Evolutionary conservation across 495 filamentous ascomycete species (phyloP).

Genomic region (Penicillium verhagenii): DNA sequence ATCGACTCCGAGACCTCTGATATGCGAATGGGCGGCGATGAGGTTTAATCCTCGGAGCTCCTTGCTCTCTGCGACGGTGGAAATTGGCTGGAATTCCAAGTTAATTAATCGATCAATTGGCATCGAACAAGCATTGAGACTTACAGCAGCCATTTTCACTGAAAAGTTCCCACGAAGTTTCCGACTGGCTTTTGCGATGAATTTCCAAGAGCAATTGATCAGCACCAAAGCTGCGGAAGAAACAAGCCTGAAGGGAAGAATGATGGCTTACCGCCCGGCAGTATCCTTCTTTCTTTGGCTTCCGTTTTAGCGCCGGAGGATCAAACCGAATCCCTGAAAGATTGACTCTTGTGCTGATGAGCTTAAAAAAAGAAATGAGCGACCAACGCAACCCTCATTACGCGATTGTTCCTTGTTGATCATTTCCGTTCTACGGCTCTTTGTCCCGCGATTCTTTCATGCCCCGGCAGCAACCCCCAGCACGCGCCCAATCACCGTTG

Average conservation of each 20-base stretch:
- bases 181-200: neutral
- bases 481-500: neutral
- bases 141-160: neutral
- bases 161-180: neutral
- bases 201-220: neutral
- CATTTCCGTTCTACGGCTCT: too few relatives aligned
- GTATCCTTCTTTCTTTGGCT: neutral
- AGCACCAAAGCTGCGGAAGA: neutral
- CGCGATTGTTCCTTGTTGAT: too few relatives aligned
- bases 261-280: constrained; percentile 15
- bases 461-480: neutral
- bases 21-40: constrained; percentile 97
- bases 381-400: too few relatives aligned
- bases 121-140: neutral
- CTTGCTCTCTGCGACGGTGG: constrained; percentile 90
- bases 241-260: neutral
- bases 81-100: constrained; percentile 64
- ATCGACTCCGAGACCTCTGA: constrained; percentile 92
- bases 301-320: neutral
- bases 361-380: too few relatives aligned
- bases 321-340: too few relatives aligned
- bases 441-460: neutral
- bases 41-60: constrained; percentile 93
- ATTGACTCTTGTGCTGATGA: too few relatives aligned
- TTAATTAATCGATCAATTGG: neutral